Evolutionary conservation across 108 stramenopile genomes (phyloP).

Genomic region (Seminavis robusta): DNA sequence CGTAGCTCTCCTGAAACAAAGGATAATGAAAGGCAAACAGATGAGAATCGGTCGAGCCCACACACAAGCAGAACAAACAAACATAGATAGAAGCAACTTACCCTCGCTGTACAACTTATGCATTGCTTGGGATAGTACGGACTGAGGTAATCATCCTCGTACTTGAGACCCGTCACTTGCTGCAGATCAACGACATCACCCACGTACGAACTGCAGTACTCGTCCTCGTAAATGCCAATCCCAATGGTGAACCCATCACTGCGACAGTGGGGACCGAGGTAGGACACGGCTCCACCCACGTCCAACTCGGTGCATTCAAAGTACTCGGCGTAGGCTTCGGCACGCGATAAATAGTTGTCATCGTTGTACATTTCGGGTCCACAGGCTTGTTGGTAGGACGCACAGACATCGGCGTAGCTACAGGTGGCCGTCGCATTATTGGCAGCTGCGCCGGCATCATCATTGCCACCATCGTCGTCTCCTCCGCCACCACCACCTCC

Average conservation of each 20-base stretch:
- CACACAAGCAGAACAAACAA: background rate
- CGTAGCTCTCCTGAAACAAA: constrained; percentile 27
- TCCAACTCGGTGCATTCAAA: constrained; percentile 41
- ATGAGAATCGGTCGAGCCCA: background rate
- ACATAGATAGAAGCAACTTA: constrained; percentile 17
- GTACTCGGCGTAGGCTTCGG: constrained; percentile 16
- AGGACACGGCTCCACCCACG: constrained; percentile 30
- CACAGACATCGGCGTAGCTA: background rate
- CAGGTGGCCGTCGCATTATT: background rate
- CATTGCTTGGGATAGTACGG: constrained; percentile 39
- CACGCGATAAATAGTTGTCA: constrained; percentile 7
- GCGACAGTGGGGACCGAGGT: constrained; percentile 72
- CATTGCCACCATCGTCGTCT: constrained; percentile 1
- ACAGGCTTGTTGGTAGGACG: background rate
- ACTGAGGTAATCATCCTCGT: constrained; percentile 23
- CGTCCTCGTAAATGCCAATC: constrained; percentile 72
- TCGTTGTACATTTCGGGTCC: background rate
- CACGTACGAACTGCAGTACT: constrained; percentile 66
- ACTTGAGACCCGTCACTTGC: constrained; percentile 23
- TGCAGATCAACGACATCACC: constrained; percentile 27
- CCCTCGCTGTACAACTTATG: constrained; percentile 62
- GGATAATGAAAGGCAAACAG: background rate
- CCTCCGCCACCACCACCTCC: background rate
- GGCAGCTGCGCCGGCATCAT: background rate
- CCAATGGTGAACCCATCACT: constrained; percentile 67